Evolutionary conservation across 2,329 filamentous ascomycete species (phyloP), one percentile per base, ranked within the genome.

Genomic region (Macroventuria anomochaeta): DNA sequence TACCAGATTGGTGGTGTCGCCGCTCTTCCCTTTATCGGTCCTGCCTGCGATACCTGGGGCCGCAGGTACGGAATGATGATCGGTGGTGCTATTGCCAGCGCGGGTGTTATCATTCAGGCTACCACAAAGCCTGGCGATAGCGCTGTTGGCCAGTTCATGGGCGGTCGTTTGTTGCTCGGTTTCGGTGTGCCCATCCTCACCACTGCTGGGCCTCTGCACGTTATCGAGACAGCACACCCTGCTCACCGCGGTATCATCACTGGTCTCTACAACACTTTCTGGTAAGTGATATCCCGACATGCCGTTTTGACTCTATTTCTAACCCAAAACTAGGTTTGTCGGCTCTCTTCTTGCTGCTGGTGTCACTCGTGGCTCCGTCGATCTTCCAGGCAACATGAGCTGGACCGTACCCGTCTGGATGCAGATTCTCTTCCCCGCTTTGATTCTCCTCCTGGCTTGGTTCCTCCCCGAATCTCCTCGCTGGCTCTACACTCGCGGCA

Each of bases 141-240:
- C 33, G 72, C 70, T 11, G 57, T 61, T n/a, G 63, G 62, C 5
- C 78, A 81, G 59, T 85, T 87, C 69, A 83, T 87, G 70, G 82
- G 79, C 36, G 84, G 84, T n/a, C 80, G 84, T 23, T 86, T 87
- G 71, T 70, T 87, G 17, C 79, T 87, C 3, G 85, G 85, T 46
- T 86, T 87, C 55, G 85, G 85, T 32, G 83, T 85, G 34, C 79
- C 81, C 2, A 83, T 88, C 53, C 81, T 82, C 3, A 80, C 82
- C 5, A 80, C 83, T 3, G 84, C 85, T 5, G 85, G 82, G 1
- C 86, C 86, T 1, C 81, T 84, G n/a, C 88, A 87, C 65, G 82
- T 83, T 13, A 82, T 85, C 37, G 86, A 89, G 68, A 78, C 86
- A 50, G 80, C 84, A 1, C 86, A 88, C 63, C 86, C 86, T 0